Evolutionary conservation across 75 land plant genomes (phyloP).

Genomic region (Isoetes taiwanensis): DNA sequence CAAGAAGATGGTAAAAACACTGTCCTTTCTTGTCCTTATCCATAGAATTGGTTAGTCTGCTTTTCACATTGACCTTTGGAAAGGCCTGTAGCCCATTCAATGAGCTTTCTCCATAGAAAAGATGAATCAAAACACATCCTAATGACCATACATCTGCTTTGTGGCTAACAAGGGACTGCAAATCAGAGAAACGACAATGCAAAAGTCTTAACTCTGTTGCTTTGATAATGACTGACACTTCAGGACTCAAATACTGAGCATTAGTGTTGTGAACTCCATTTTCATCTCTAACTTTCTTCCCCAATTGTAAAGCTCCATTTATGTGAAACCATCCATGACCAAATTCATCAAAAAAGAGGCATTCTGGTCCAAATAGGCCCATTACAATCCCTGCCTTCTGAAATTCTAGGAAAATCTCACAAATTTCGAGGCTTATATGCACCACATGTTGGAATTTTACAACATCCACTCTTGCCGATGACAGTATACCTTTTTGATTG

Average conservation of each 20-base stretch:
- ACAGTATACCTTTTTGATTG: no score
- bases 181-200: no score
- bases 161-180: slow-evolving; percentile 4
- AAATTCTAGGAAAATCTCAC: slow-evolving; percentile 44
- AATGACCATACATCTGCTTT: slow-evolving; percentile 65
- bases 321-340: slow-evolving; percentile 37
- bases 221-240: neutral
- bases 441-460: no score
- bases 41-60: slow-evolving; percentile 9
- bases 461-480: no score
- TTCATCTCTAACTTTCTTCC: slow-evolving; percentile 13
- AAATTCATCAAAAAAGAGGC: slow-evolving; percentile 34
- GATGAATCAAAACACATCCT: slow-evolving; percentile 34
- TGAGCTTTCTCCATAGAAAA: slow-evolving; percentile 22
- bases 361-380: slow-evolving; percentile 33
- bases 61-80: neutral
- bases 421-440: slow-evolving; percentile 34
- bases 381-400: slow-evolving; percentile 32
- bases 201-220: no score
- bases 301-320: slow-evolving; percentile 14
- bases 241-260: slow-evolving; percentile 10
- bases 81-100: slow-evolving; percentile 5
- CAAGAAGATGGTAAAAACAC: neutral
- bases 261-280: neutral
- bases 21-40: neutral